Conservation (phyloP, 2,329 filamentous ascomycete genomes). For the Aspergillus chevalieri region DNA sequence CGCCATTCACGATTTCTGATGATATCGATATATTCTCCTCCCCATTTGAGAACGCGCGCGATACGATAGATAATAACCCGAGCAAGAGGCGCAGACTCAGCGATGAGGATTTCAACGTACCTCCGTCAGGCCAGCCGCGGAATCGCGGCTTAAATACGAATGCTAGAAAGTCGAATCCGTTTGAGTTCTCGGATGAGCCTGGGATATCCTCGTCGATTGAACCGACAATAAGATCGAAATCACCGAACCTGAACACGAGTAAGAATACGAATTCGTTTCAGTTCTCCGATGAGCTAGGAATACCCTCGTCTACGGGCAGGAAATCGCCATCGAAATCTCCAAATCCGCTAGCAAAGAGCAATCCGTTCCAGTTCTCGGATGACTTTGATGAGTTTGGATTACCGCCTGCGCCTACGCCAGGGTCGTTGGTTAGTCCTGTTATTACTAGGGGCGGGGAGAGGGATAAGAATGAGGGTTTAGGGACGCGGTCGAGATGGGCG, state of each 20-base stretch:
- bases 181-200: too few relatives aligned
- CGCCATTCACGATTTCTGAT: constrained; percentile 17
- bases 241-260: constrained; percentile 1
- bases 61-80: constrained; percentile 22
- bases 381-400: neutral
- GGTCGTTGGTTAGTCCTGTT: neutral
- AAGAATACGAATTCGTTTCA: neutral
- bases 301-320: too few relatives aligned
- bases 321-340: too few relatives aligned
- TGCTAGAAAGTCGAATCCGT: too few relatives aligned
- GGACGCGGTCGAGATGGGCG: constrained; percentile 7
- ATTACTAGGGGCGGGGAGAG: neutral
- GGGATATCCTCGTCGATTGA: too few relatives aligned
- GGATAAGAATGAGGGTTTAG: neutral
- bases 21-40: constrained; percentile 18
- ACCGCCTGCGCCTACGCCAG: neutral
- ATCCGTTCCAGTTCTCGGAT: neutral
- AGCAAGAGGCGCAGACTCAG: constrained; percentile 27
- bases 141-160: too few relatives aligned
- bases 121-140: too few relatives aligned
- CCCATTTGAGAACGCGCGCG: constrained; percentile 9
- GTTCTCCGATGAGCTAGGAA: too few relatives aligned
- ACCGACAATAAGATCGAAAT: too few relatives aligned
- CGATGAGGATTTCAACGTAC: constrained; percentile 8
- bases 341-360: too few relatives aligned